A percentile compares a stretch with the other conserved stretches of the same genome.
These are phyloP conservation scores for Lachnellula occidentalis DNA, from an alignment of 2,329 filamentous ascomycete species.

Conservation along the genomic window DNA sequence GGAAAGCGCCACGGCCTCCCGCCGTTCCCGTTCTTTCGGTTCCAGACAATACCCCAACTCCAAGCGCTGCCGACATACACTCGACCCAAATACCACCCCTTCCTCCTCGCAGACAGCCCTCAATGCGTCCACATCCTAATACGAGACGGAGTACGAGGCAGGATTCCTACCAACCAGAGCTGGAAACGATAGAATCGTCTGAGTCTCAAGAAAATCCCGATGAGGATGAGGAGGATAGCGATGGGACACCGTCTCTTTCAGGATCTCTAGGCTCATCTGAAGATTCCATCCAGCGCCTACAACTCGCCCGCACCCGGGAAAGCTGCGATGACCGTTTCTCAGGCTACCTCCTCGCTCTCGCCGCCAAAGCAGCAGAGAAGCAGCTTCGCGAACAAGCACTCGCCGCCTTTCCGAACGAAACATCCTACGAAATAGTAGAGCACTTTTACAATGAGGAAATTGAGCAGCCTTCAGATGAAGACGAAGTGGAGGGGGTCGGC, in stretches of 20 bases:
- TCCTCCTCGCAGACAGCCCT: conserved; percentile 36
- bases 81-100: conserved; percentile 29
- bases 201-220: conserved; percentile 40
- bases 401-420: conserved; percentile 70
- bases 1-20: conserved; percentile 18
- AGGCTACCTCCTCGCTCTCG: conserved; percentile 71
- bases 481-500: conserved; percentile 26
- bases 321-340: conserved; percentile 72
- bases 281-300: conserved; percentile 28
- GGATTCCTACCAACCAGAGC: conserved; percentile 37
- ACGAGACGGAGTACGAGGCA: conserved; percentile 36
- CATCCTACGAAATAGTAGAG: conserved; percentile 30
- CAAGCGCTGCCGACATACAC: conserved; percentile 30
- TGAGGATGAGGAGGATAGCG: conserved; percentile 26
- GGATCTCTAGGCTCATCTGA: conserved; percentile 30
- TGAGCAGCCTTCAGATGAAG: conserved; percentile 30
- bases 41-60: conserved; percentile 44
- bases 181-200: conserved; percentile 33
- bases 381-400: conserved; percentile 73
- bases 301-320: conserved; percentile 51
- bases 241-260: conserved; percentile 28
- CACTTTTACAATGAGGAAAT: conserved; percentile 33
- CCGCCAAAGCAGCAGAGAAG: conserved; percentile 72
- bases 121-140: conserved; percentile 37
- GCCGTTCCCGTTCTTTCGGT: conserved; percentile 33